A percentile compares a stretch with the other conserved stretches of the same genome.
Conservation (phyloP, 371 early-diverging fungal genomes). For the Syncephalis fuscata region DNA sequence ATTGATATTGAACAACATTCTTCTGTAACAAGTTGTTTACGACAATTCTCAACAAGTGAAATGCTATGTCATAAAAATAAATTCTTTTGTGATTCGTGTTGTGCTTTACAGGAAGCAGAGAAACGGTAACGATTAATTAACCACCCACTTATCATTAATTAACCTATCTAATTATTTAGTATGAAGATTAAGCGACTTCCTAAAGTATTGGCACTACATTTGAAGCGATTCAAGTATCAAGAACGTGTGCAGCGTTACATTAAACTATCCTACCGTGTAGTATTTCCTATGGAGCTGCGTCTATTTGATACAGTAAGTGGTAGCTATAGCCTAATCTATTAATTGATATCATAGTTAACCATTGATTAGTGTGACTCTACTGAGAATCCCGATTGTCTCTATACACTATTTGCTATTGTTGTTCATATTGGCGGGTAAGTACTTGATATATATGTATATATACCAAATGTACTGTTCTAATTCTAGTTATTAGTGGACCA, state of each 20-base stretch:
- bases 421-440: constrained; percentile 80
- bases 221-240: constrained; percentile 94
- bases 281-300: constrained; percentile 83
- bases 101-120: constrained; percentile 91
- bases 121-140: constrained; percentile 55
- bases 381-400: constrained; percentile 69
- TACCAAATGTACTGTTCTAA: not conserved
- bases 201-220: constrained; percentile 83
- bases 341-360: not conserved
- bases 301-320: constrained; percentile 77
- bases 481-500: constrained; percentile 45
- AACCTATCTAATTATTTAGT: constrained; percentile 21
- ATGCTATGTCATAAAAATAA: constrained; percentile 89
- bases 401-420: constrained; percentile 75
- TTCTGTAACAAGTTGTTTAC: constrained; percentile 77
- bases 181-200: constrained; percentile 91
- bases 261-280: constrained; percentile 88
- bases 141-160: too few species aligned
- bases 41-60: constrained; percentile 89
- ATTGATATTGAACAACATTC: constrained; percentile 92
- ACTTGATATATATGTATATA: not conserved
- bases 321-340: not conserved
- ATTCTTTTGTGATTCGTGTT: constrained; percentile 90
- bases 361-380: constrained; percentile 56
- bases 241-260: constrained; percentile 76